A percentile compares a stretch with the other conserved stretches of the same genome.
Evolutionary conservation across 352 stramenopile genomes (phyloP).

Genomic region (Pythium apleroticum): DNA sequence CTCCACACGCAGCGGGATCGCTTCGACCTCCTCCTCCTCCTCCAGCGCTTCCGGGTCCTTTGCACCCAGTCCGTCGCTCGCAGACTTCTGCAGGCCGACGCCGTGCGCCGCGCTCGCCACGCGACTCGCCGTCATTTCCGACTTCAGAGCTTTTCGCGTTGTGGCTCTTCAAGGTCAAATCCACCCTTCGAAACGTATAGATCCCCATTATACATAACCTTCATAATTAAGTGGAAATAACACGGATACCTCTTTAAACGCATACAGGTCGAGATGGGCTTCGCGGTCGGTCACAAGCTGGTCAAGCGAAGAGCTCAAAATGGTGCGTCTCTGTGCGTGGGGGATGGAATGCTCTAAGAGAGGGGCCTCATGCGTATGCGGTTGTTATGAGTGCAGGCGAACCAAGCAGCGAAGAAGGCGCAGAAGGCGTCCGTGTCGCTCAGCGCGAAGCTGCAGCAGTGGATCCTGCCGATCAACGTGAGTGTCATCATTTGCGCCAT

Average conservation of each 20-base stretch:
- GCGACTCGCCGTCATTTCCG: constrained; percentile 15
- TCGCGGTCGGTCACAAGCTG: not conserved
- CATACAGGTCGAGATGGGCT: constrained; percentile 5
- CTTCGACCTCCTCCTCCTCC: constrained; percentile 34
- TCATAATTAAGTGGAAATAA: not conserved
- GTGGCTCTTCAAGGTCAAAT: constrained; percentile 24
- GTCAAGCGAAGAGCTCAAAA: constrained; percentile 5
- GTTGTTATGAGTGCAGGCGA: constrained; percentile 46
- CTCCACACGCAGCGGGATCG: constrained; percentile 58
- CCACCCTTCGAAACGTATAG: not conserved
- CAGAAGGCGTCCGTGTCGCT: constrained; percentile 66
- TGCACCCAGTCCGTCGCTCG: constrained; percentile 14
- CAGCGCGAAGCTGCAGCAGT: constrained; percentile 69
- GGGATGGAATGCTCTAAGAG: not conserved
- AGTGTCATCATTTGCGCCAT: not conserved
- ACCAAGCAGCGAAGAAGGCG: constrained; percentile 86
- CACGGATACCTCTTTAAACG: not conserved
- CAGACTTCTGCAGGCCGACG: constrained; percentile 4
- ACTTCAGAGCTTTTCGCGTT: not conserved
- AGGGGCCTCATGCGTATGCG: not conserved
- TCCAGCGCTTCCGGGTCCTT: constrained; percentile 15
- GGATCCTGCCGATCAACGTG: constrained; percentile 81
- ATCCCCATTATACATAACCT: not conserved
- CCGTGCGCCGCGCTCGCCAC: constrained; percentile 9
- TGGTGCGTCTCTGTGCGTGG: not conserved